Evolutionary conservation across 176 grass and related monocot genomes (phyloP).

Genomic region (Carex cristatella): DNA sequence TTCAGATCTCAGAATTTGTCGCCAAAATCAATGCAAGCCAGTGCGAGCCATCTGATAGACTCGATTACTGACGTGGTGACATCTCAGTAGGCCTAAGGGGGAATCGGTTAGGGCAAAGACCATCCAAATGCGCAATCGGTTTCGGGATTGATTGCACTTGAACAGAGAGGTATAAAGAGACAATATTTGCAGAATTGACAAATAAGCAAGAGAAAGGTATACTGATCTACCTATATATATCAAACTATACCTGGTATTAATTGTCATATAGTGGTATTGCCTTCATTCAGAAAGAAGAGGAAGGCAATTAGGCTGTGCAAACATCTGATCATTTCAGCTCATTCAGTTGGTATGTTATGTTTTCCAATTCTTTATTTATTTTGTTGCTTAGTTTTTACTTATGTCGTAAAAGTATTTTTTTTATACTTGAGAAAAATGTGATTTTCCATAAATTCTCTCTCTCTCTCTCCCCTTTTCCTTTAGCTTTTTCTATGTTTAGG

Average conservation of each 20-base stretch:
- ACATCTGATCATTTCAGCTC: conserved; percentile 3
- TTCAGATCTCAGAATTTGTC: not conserved
- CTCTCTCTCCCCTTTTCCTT: not conserved
- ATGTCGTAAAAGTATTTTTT: not conserved
- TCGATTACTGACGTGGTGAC: not conserved
- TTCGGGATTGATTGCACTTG: not conserved
- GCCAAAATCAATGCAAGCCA: not conserved
- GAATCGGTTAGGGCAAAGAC: not conserved
- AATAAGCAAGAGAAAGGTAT: not conserved
- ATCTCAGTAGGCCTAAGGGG: not conserved
- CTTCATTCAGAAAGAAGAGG: conserved; percentile 16
- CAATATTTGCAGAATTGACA: not conserved
- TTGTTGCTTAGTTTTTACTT: not conserved
- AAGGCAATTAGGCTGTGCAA: not conserved
- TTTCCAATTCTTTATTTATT: not conserved
- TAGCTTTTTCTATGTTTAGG: not conserved
- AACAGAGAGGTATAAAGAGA: conserved; percentile 6
- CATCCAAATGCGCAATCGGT: not conserved
- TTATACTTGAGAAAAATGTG: not conserved
- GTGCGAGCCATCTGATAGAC: conserved; percentile 3
- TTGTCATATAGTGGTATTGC: not conserved
- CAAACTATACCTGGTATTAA: not conserved
- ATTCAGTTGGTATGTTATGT: conserved; percentile 2
- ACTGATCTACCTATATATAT: not conserved
- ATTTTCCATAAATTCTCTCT: not conserved